These are phyloP conservation scores for Nematodospora valgi DNA, from an alignment of 805 yeast species.

Conservation along the genomic window DNA sequence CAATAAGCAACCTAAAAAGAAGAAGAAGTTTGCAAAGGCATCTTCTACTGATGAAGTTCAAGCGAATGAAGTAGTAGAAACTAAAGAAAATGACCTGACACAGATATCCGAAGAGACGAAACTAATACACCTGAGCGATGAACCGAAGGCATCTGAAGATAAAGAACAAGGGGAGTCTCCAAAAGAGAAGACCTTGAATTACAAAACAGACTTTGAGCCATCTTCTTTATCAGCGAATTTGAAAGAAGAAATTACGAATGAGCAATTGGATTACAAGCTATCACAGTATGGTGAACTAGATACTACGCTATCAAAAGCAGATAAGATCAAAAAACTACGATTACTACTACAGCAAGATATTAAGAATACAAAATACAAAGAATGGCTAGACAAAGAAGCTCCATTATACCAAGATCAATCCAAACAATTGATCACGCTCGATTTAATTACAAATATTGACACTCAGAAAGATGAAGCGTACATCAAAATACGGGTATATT, in stretches of 20 bases:
- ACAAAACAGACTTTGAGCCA: not conserved
- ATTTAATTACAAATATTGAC: conserved; percentile 1
- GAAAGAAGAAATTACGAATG: conserved; percentile 6
- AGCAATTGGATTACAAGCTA: conserved; percentile 7
- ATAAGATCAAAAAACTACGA: conserved; percentile 12
- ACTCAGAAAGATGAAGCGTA: conserved; percentile 13
- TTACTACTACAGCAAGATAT: conserved; percentile 7
- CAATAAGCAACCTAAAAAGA: too few species aligned
- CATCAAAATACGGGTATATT: conserved; percentile 45
- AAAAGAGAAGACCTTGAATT: too few species aligned
- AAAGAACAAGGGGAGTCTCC: too few species aligned
- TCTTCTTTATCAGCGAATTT: not conserved
- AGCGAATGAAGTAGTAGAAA: too few species aligned
- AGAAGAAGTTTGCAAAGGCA: too few species aligned
- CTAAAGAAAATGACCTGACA: too few species aligned
- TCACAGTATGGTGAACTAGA: conserved; percentile 8
- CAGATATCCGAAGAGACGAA: too few species aligned
- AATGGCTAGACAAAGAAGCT: conserved; percentile 10
- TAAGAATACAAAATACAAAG: conserved; percentile 10
- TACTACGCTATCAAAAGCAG: conserved; percentile 13
- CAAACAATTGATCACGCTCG: conserved; percentile 2
- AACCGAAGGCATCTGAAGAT: too few species aligned
- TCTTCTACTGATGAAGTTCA: too few species aligned
- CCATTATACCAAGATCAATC: conserved; percentile 9
- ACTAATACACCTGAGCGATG: too few species aligned